phyloP scores from a whole-genome alignment of 1,284 basidiomycete genomes.

The Polyporus tsugae region DNA sequence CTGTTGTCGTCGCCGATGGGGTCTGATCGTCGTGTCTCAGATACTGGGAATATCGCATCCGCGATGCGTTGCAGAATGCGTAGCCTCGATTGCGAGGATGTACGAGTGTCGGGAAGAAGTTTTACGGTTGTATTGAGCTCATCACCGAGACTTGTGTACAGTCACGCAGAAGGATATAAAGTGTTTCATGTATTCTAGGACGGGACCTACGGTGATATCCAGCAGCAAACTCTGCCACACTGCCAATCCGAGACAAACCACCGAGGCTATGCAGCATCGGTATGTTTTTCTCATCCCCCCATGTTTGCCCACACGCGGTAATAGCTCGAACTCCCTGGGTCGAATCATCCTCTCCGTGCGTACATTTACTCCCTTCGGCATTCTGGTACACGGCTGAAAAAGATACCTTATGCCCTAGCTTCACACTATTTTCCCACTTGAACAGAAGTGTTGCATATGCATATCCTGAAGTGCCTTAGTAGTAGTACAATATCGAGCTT shows the following conservation, averaged over 20 bases:
- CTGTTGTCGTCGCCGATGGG: not conserved
- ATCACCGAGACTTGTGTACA: not conserved
- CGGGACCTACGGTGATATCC: slow-evolving; percentile 2
- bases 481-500: not conserved
- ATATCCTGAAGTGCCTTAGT: not conserved
- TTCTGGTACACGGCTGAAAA: no score
- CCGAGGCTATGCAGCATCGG: not conserved
- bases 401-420: no score
- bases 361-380: no score
- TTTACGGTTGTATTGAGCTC: not conserved
- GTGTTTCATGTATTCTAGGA: not conserved
- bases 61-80: slow-evolving; percentile 44
- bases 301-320: not conserved
- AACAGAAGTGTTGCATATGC: not conserved
- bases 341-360: not conserved
- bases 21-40: slow-evolving; percentile 30
- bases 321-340: not conserved
- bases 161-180: not conserved
- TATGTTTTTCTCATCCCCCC: not conserved
- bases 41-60: slow-evolving; percentile 55
- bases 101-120: slow-evolving; percentile 11
- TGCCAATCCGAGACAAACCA: not conserved
- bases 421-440: no score
- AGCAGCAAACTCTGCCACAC: not conserved
- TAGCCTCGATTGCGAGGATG: slow-evolving; percentile 7